Evolutionary conservation across 768 basidiomycete genomes (phyloP).

Genomic region (Jaapia argillacea): DNA sequence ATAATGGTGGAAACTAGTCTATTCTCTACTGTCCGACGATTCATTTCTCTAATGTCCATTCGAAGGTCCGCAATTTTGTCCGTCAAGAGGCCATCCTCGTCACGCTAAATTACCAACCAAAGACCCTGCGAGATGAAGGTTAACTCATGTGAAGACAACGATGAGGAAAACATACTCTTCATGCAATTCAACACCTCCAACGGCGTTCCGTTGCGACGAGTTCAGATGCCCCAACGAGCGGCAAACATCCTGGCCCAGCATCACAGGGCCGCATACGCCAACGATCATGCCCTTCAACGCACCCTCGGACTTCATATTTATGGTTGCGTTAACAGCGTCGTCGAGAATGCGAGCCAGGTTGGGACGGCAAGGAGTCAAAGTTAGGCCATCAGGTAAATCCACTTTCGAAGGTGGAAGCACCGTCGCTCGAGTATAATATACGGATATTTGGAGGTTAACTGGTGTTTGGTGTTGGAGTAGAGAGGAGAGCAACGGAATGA

Average conservation of each 20-base stretch:
- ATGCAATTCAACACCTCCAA: constrained; percentile 31
- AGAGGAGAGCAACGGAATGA: constrained; percentile 26
- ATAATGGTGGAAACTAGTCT: too few species aligned
- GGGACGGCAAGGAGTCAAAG: constrained; percentile 20
- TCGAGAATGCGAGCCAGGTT: constrained; percentile 12
- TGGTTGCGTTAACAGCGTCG: constrained; percentile 16
- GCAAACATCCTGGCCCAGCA: constrained; percentile 26
- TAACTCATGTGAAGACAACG: constrained; percentile 2
- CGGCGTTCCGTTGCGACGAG: constrained; percentile 19
- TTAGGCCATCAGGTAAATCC: constrained; percentile 18
- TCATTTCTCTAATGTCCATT: too few species aligned
- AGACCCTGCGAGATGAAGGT: constrained; percentile 10
- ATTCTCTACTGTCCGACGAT: too few species aligned
- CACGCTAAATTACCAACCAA: constrained; percentile 22
- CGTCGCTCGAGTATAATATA: constrained; percentile 34
- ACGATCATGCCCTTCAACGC: constrained; percentile 25
- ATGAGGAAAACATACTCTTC: constrained; percentile 33
- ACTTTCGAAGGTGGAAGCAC: constrained; percentile 9
- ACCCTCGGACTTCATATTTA: constrained; percentile 9
- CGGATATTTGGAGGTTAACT: constrained; percentile 25
- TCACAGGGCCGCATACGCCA: constrained; percentile 31
- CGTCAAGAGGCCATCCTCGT: too few species aligned
- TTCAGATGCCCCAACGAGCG: constrained; percentile 25
- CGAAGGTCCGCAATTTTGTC: too few species aligned
- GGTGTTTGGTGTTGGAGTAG: constrained; percentile 25